Percentiles rank a stretch among this genome's conserved stretches.
Conservation (phyloP, 2,329 filamentous ascomycete species). For the Claviceps spartinae region DNA sequence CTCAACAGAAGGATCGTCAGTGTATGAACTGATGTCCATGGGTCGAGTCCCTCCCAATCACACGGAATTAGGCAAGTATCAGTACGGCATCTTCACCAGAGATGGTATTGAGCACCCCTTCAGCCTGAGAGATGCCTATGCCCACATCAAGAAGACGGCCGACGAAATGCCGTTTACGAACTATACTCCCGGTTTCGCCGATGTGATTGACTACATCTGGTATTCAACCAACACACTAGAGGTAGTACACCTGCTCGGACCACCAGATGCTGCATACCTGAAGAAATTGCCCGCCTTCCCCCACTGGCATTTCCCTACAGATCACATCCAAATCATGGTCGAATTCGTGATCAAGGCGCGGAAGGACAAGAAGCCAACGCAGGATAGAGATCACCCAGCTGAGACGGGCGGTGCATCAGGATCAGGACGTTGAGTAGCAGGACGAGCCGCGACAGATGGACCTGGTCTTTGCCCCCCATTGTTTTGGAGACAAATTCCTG, state of each 20-base stretch:
- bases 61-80: conserved; percentile 61
- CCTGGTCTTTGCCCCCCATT: background rate
- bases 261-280: conserved; percentile 75
- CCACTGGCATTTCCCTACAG: conserved; percentile 86
- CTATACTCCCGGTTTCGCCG: conserved; percentile 85
- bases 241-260: conserved; percentile 70
- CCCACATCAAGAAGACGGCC: conserved; percentile 64
- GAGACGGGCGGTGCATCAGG: conserved; percentile 38
- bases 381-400: conserved; percentile 41
- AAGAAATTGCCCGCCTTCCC: conserved; percentile 82
- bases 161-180: conserved; percentile 89
- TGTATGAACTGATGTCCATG: conserved; percentile 77
- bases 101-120: conserved; percentile 93
- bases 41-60: conserved; percentile 70
- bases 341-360: conserved; percentile 81
- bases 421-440: conserved; percentile 14
- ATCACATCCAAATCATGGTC: conserved; percentile 80
- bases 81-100: conserved; percentile 86
- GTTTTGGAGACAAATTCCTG: background rate
- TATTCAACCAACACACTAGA: conserved; percentile 85
- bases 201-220: conserved; percentile 95
- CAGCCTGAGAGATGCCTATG: conserved; percentile 82
- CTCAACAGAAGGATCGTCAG: conserved; percentile 72
- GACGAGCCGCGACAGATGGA: conserved; percentile 1
- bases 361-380: conserved; percentile 62